Base-by-base conservation (phyloP, 441 rosid genomes). In the Aleurites moluccanus region DNA sequence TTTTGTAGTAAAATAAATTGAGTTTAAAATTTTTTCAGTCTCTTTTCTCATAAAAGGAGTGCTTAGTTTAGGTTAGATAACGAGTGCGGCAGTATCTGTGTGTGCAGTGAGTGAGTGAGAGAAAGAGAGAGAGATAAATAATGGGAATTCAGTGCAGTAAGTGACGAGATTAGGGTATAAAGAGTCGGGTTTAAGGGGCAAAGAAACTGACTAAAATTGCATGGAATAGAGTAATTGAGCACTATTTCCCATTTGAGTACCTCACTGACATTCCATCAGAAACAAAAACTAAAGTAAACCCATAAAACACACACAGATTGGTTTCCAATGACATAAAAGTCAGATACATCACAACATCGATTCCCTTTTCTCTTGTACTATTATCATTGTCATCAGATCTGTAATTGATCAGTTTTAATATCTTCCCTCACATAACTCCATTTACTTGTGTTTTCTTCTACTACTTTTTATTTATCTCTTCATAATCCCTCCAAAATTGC, bases 221-320 rank as follows among this genome's bases (percentile, higher is more conserved):
- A 77, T 80, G 81, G 79, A 82, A 84, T 74, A 80, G 69, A 62
- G 85, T 67, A 79, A 52, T 38, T 5, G 40, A 77, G 86, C 85
- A 78, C 86, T 53, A 78, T 82, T 83, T 80, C 87, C 85, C 80
- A 83, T 73, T 6, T 82, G 83, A 85, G 80, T 81, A 80, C 85
- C 83, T 88, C 86, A 90, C 90, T 90, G 95, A 85, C 87, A 87
- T 85, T 86, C 91, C 76, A 83, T 84, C 87, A 78, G 85, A 86
- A 59, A 64, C 62, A 76, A 81, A 67, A 73, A 80, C 77, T 76
- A 79, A 70, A 74, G 67, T 80, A 82, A 70, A 67, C 75, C 73
- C 81, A 81, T 64, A 70, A 75, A 67, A 49, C 25, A 74, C 44
- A 63, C 64, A 72, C 16, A 84, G 59, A 78, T 67, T 77, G 77